Evolutionary conservation across 2,329 filamentous ascomycete genomes (phyloP), one percentile per base, ranked within the genome.

Genomic region (Chaetomium sp.): DNA sequence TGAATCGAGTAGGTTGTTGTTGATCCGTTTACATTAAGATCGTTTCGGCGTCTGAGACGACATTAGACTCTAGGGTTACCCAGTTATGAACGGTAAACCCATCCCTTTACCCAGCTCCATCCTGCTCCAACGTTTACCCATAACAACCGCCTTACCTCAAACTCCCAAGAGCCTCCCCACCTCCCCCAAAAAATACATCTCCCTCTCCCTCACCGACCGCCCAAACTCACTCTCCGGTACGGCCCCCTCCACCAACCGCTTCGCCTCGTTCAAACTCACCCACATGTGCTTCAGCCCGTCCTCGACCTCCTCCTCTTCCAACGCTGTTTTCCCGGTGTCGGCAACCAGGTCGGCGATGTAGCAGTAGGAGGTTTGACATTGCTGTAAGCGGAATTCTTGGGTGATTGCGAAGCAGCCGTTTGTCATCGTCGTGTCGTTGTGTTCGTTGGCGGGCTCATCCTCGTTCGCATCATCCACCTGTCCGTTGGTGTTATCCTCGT

Each of bases 201-300:
- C 53, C 34, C 56, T 11, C 38, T 54, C 43, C 34, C 54, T 56
- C 47, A 59, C 49, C 27, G 10, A 59, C 14, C 53, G 10, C 27
- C 57, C 50, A 9, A 59, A 45, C 14, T 59, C 57, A 10, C 50
- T 51, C 4, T 47, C 54, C 12, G 57, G 54, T 19, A 54, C 41
- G 5, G 40, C 53, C n/a, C 14, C 42, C 1, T 42, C 46, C 49
- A 58, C 56, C 9, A 41, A 2, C 45, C 9, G 48, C 53, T 35
- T 53, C 4, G 49, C 56, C 42, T 56, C 50, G 2, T 44, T 53
- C 3, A 59, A 50, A 4, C 49, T 12, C n/a, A 56, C 19, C 56
- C 56, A 56, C 42, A 40, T 5, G 11, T 59, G 56, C 0, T 42
- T 36, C 5, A 59, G 53, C 11, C 49, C 50, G 10, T 59, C 56